Base-by-base conservation (phyloP, 169 alveolate species). In the Plasmodium inui region DNA sequence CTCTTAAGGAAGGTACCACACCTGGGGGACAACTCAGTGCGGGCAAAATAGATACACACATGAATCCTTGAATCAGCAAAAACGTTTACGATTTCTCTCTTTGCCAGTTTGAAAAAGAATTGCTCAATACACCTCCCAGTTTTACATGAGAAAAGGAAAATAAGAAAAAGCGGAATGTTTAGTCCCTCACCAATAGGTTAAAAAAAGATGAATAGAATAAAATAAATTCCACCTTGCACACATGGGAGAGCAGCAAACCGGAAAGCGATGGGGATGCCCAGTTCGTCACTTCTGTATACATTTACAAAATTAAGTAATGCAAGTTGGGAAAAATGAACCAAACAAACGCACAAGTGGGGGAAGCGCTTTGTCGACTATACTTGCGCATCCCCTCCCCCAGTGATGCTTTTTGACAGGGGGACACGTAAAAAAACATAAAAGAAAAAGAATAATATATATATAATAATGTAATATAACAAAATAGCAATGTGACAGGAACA, bases 141-240 rank as follows among this genome's bases (percentile, higher is more conserved):
- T 10, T 46, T 46, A 10, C 6, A 12, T 12, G 57, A 46, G 12
- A 46, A 46, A 10, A 10, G n/a, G 12, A 46, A 46, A 46, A 41
- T 41, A 41, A 46, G 57, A 46, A 1, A 46, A 46, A 46, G 57
- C n/a, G 57, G 57, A 10, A 46, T 46, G 57, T 5, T 46, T 46
- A 46, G 3, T 46, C 57, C 57, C 57, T 46, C 57, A 46, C 57
- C n/a, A 46, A 10, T 46, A 10, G n/a, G 57, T 46, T 46, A 46
- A 46, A 61, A 61, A 14, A 61, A n/a, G n/a, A n/a, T n/a, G n/a
- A n/a, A n/a, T n/a, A n/a, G n/a, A 61, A 55, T 61, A 61, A 61
- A 61, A 61, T 61, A 61, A 61, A n/a, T 46, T 46, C 57, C 57
- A 61, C 74, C 74, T 61, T 61, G 74, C 32, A n/a, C 74, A 61